phyloP scores from a whole-genome alignment of 805 yeast species.

The Nakazawaea pomicola region DNA sequence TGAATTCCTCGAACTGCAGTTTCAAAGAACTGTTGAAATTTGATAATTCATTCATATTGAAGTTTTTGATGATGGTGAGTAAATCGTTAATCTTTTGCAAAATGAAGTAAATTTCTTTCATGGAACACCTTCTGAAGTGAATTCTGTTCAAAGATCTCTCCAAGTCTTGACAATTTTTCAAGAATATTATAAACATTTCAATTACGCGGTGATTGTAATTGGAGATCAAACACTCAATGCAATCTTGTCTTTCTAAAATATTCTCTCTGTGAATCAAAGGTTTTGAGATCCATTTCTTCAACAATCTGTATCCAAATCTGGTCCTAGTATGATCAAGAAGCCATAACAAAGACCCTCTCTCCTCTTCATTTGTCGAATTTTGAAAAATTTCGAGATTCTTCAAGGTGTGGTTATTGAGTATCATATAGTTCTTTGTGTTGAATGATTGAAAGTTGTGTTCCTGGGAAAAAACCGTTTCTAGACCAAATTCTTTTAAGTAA shows the following conservation, averaged over 20 bases:
- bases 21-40: slow-evolving; percentile 17
- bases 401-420: slow-evolving; percentile 61
- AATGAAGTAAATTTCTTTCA: slow-evolving; percentile 56
- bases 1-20: slow-evolving; percentile 21
- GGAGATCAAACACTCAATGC: slow-evolving; percentile 45
- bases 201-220: slow-evolving; percentile 33
- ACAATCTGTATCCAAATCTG: slow-evolving; percentile 62
- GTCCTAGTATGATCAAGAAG: slow-evolving; percentile 78
- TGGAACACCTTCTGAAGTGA: slow-evolving; percentile 52
- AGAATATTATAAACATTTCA: slow-evolving; percentile 21
- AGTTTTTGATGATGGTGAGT: slow-evolving; percentile 34
- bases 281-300: slow-evolving; percentile 67
- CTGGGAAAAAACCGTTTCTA: slow-evolving; percentile 52
- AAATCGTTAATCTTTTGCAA: slow-evolving; percentile 41
- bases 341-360: slow-evolving; percentile 73
- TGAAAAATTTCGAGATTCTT: slow-evolving; percentile 70
- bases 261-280: slow-evolving; percentile 56
- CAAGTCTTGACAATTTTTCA: slow-evolving; percentile 46
- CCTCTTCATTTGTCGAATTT: slow-evolving; percentile 51
- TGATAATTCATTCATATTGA: slow-evolving; percentile 23
- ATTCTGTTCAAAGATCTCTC: slow-evolving; percentile 53
- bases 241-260: slow-evolving; percentile 59
- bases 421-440: slow-evolving; percentile 41
- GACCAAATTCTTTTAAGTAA: slow-evolving; percentile 59
- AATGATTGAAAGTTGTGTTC: slow-evolving; percentile 49